Evolutionary conservation across 257 asterid species (phyloP), one percentile per base, ranked within the genome.

Genomic region (Solanum medicagineum): DNA sequence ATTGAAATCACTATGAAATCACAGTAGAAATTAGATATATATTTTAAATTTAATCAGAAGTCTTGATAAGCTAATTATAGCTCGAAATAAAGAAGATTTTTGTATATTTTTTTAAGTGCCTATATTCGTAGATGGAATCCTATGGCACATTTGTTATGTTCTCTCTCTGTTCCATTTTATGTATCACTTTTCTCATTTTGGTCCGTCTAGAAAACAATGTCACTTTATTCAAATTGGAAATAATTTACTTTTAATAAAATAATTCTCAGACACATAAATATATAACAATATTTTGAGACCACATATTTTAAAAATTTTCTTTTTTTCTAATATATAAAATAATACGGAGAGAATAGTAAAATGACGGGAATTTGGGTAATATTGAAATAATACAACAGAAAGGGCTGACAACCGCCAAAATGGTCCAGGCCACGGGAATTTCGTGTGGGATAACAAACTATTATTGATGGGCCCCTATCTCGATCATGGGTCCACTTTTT

Each of bases 401-500:
- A 44, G 81, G 91, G 88, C 80, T 85, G 91, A 84, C 89, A 85
- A 90, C 95, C 92, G 94, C 89, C 93, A 87, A 90, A 89, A 87
- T 81, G 88, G 93, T 90, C 90, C 89, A 90, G 89, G 60, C 93
- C 95, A 90, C 91, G 90, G 74, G 92, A 86, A 86, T 88, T 56
- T 84, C 85, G 90, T 26, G 89, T 87, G 86, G 53, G 83, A 77
- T 42, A 70, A 13, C n/a, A 49, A 24, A 8, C 6, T 54, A 49
- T 60, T 53, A 56, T n/a, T 70, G 84, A 56, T 49, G 88, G 89
- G 74, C 89, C 86, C 89, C 74, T 6, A 19, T 81, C 17, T 2
- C 9, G 1, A 0, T 32, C 26, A 2, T 77, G 83, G 62, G 19
- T 51, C 83, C 85, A 81, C 8, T 24, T 42, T 42, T 22, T 1